Conservation (phyloP, 225 moss, liverwort and hornwort genomes). For the Ulota crispa region DNA sequence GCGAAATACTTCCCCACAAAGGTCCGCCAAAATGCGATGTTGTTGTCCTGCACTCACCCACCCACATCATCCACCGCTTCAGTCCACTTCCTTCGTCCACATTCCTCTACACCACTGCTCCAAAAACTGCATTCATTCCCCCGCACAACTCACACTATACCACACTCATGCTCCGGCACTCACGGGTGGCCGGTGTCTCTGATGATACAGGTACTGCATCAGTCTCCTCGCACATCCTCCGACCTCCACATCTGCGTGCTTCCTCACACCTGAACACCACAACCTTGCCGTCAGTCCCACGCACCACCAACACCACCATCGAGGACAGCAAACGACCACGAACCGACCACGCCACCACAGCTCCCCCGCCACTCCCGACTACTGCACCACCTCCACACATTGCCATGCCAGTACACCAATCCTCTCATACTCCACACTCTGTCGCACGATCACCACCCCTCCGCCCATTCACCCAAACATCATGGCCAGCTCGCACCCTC, state of each 20-base stretch:
- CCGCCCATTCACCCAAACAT: neutral
- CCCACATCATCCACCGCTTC: neutral
- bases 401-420: neutral
- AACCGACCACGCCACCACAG: neutral
- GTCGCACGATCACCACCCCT: neutral
- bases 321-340: neutral
- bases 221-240: constrained; percentile 82
- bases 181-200: constrained; percentile 90
- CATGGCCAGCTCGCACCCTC: neutral
- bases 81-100: neutral
- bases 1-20: constrained; percentile 93
- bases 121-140: neutral
- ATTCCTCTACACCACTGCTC: neutral
- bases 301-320: neutral
- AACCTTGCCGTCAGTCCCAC: constrained; percentile 4
- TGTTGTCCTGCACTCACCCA: constrained; percentile 75
- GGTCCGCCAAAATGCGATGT: constrained; percentile 92
- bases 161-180: constrained; percentile 9
- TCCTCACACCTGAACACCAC: constrained; percentile 49
- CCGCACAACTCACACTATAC: too few species aligned
- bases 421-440: neutral
- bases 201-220: constrained; percentile 95
- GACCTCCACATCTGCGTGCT: constrained; percentile 76
- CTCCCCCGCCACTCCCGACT: neutral
- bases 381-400: neutral